Evolutionary conservation across 345 rosid genomes (phyloP), one percentile per base, ranked within the genome.

Genomic region (Fremontodendron californicum): DNA sequence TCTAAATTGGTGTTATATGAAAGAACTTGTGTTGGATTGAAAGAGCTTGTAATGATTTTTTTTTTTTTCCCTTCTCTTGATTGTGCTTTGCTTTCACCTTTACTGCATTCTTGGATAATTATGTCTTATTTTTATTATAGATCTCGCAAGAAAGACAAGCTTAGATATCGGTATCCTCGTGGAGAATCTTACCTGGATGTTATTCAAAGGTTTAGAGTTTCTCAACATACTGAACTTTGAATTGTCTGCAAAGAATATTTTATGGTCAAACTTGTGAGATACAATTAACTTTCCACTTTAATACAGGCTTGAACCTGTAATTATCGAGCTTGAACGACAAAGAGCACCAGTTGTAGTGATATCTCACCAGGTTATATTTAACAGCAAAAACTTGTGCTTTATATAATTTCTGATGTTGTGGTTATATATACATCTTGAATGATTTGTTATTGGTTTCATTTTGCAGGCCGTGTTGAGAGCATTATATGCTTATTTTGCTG

Each of bases 131-230:
- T 58, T 23, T 33, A 31, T 72, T 78, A 43, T 80, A 96, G 99
- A 81, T 81, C 96, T 74, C 93, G 99, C 69, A 77, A 83, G 77
- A 94, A 96, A 83, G 99, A 96, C 86, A 96, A 96, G 79, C 85
- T 96, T 74, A 87, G 99, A 72, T 96, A 92, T 75, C 82, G 98
- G 70, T 96, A 92, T 87, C 98, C 99, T 81, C 97, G 99, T 29
- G 98, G 99, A 77, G 99, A 96, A 82, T 96, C 99, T 63, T 96
- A 96, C 79, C 92, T 96, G 25, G 99, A 96, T 89, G 98, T 96
- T 78, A 96, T 96, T 73, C 99, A 96, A 85, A 91, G 99, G 99
- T 96, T 71, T 68, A 45, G 29, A 51, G 19, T 46, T 58, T 71
- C 58, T 77, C 65, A 48, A 33, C 18, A 4, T 19, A 15, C n/a